These are phyloP conservation scores for Phytophthora litchii DNA, from an alignment of 352 stramenopile species.

Conservation along the genomic window DNA sequence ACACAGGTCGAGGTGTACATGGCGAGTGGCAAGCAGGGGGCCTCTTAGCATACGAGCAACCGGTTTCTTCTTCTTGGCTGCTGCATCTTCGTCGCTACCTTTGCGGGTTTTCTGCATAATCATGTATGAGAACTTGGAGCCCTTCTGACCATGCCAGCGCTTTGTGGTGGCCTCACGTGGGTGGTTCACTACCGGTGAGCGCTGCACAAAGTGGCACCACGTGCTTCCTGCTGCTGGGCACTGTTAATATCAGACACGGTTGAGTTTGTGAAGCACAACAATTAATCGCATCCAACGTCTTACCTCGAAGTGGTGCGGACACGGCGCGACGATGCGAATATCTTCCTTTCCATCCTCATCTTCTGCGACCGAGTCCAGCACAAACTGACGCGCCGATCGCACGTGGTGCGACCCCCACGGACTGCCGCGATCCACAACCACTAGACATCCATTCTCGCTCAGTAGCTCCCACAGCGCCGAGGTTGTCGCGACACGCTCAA, in stretches of 20 bases:
- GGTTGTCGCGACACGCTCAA: constrained; percentile 76
- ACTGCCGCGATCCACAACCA: constrained; percentile 82
- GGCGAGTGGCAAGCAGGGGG: constrained; percentile 73
- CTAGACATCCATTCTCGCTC: constrained; percentile 70
- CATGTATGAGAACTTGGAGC: constrained; percentile 89
- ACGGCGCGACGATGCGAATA: constrained; percentile 71
- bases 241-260: constrained; percentile 28
- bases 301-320: constrained; percentile 76
- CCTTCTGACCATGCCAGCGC: constrained; percentile 85
- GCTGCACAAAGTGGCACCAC: constrained; percentile 90
- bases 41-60: constrained; percentile 71
- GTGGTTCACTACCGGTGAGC: constrained; percentile 71
- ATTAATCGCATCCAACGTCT: background rate
- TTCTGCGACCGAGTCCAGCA: constrained; percentile 70
- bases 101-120: constrained; percentile 72
- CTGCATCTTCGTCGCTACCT: constrained; percentile 23
- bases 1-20: constrained; percentile 86
- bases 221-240: constrained; percentile 72
- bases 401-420: constrained; percentile 85
- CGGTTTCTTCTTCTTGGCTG: constrained; percentile 34
- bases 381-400: constrained; percentile 84
- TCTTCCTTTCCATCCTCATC: constrained; percentile 36
- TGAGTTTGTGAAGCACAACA: constrained; percentile 10
- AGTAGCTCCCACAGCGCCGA: constrained; percentile 84
- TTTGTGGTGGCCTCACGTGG: constrained; percentile 77